These are phyloP conservation scores for Penicillium sp. DNA, from an alignment of 2,329 filamentous ascomycete genomes.

Conservation along the genomic window DNA sequence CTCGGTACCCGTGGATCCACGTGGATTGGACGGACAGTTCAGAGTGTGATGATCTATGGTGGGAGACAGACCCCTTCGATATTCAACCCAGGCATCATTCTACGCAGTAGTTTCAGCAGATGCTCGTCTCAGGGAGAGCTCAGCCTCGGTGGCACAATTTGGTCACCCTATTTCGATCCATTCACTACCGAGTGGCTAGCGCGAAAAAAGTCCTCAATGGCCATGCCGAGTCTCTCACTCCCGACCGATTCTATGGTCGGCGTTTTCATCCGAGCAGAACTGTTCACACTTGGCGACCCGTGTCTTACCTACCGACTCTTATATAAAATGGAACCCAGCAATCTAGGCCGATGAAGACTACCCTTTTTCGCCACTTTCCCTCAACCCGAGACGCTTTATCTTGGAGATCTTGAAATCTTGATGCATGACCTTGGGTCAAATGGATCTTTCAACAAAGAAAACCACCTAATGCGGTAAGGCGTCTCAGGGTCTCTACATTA, in stretches of 20 bases:
- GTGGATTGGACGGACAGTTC: background rate
- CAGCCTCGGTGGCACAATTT: too few species aligned
- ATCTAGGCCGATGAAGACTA: background rate
- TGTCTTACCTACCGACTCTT: background rate
- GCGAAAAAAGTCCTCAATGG: background rate
- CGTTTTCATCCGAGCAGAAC: background rate
- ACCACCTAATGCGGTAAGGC: background rate
- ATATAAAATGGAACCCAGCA: background rate
- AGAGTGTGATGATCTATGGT: background rate
- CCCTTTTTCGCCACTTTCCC: background rate
- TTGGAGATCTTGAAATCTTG: background rate
- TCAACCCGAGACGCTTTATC: background rate
- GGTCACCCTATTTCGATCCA: background rate
- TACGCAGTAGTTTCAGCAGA: too few species aligned
- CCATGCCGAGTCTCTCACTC: background rate
- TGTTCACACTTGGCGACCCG: background rate
- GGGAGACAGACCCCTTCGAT: background rate
- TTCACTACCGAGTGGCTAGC: background rate
- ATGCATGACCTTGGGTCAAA: background rate
- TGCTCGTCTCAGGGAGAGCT: too few species aligned
- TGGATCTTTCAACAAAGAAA: background rate
- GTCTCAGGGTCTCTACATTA: too few species aligned
- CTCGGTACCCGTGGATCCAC: conserved; percentile 1
- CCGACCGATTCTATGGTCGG: conserved; percentile 3
- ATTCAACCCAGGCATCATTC: background rate